Evolutionary conservation across 306 rosid genomes (phyloP), one percentile per base, ranked within the genome.

Genomic region (Malus sylvestris): DNA sequence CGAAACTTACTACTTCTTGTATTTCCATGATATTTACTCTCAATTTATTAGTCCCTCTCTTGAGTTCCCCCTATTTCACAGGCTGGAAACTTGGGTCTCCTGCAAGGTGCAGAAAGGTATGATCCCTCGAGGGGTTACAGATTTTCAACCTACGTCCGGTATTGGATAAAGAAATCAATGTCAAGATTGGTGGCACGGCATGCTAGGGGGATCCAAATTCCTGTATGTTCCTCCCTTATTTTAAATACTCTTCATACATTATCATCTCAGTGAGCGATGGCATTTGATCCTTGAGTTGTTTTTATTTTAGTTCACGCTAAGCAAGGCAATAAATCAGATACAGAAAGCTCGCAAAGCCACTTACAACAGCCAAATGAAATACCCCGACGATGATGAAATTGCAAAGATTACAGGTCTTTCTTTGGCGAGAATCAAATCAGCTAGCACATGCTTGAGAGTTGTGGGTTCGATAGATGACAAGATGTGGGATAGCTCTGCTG

Each of bases 41-140:
- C 60, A 12, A 60, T 53, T 58, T 32, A 2, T 11, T 49, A 22
- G 76, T 53, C 53, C 72, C 67, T 83, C 35, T 20, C 52, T 80
- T 67, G 61, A 8, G n/a, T 30, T 27, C 45, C 44, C 72, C 14
- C 12, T 45, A 62, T 77, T 32, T 49, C 49, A 60, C 73, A 94
- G 98, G 97, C 97, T 67, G 97, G 98, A 87, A 82, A 80, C 60
- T 23, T 85, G 59, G 96, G 96, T 66, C 92, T 92, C 65, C 96
- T 94, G 77, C 96, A 85, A 83, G 98, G 98, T 71, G 97, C 96
- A 6, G 97, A 87, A 77, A 86, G 97, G 85, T 94, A 92, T 81
- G 98, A 94, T 77, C 80, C 77, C 40, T 79, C 89, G 57, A 88
- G 88, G 78, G 98, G 98, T 46, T 89, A 86, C 79, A 84, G 85